Evolutionary conservation across 2,329 filamentous ascomycete genomes (phyloP), one percentile per base, ranked within the genome.

Genomic region (Septoria petroselini): DNA sequence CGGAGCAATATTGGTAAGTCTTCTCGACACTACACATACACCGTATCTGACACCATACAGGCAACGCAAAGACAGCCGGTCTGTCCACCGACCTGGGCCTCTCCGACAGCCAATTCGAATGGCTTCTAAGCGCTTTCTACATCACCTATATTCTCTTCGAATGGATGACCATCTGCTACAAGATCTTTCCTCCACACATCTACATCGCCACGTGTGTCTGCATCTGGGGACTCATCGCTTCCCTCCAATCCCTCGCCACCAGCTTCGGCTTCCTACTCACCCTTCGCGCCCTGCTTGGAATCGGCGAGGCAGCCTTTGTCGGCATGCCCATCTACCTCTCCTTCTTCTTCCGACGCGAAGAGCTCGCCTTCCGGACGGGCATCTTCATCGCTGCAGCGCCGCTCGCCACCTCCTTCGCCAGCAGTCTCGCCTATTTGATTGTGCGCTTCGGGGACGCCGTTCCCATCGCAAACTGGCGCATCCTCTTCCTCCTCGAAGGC

Each of bases 331-430:
- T 83, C 61, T 84, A 82, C 54, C 67, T 85, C 7, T 82, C 80
- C 0, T 78, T 83, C 60, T 84, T 85, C 69, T 84, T 79, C 64
- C 75, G 73, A 11, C 71, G 79, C 5, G 72, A 81, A 39, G 91
- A 97, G 68, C 73, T 96, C 27, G 91, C 91, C 0, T 85, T 93
- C 53, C 77, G 91, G 30, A 93, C 87, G 0, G 91, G 89, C 17
- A 77, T 95, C 1, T 94, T 95, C 69, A 84, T 96, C 46, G 90
- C 88, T 1, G 91, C 81, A 0, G 79, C 80, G 5, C 80, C 80
- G 0, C 65, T 83, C 27, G 80, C 80, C 27, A 78, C 78, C 7
- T 80, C 77, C 2, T 84, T 93, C 57, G 90, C 90, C 0, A 88
- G 88, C 31, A 84, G 79, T 7, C 74, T 95, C 3, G 89, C 90